phyloP scores from a whole-genome alignment of 1,139 yeast genomes.

The Debaryomycetaceae sp. region DNA sequence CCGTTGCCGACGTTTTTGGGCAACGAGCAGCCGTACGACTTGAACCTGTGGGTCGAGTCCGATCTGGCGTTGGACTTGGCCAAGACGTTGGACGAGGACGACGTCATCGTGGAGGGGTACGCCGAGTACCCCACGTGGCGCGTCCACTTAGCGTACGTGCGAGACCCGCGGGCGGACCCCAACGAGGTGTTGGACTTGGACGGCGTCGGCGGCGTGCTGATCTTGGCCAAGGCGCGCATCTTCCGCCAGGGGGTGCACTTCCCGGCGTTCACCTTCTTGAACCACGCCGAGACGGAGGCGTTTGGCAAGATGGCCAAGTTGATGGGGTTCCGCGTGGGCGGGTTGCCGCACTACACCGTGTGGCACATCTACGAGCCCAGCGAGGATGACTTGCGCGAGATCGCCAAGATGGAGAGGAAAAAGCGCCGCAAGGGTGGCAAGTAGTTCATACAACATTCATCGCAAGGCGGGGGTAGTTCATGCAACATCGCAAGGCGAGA shows the following conservation, averaged over 20 bases:
- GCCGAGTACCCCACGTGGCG: constrained; percentile 89
- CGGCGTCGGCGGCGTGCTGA: constrained; percentile 90
- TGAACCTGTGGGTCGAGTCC: constrained; percentile 86
- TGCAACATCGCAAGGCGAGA: constrained; percentile 1
- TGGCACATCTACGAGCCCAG: constrained; percentile 91
- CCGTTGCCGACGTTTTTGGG: constrained; percentile 75
- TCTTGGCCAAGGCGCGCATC: constrained; percentile 75
- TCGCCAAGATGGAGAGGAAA: constrained; percentile 67
- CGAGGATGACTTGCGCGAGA: constrained; percentile 79
- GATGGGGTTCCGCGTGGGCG: constrained; percentile 80
- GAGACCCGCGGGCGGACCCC: constrained; percentile 61
- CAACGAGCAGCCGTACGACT: constrained; percentile 78
- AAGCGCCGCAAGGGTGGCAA: constrained; percentile 43
- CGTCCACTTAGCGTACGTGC: constrained; percentile 70
- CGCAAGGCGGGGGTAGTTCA: constrained; percentile 1
- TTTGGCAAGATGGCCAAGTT: constrained; percentile 82
- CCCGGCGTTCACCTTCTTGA: constrained; percentile 84
- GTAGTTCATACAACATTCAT: constrained; percentile 6
- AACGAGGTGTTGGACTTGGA: constrained; percentile 69
- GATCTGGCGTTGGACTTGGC: constrained; percentile 69
- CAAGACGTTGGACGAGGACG: constrained; percentile 65
- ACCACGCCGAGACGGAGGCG: constrained; percentile 91
- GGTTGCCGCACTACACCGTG: constrained; percentile 82
- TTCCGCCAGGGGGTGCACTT: constrained; percentile 80
- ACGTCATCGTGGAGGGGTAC: constrained; percentile 87